Conservation (phyloP, 2,329 filamentous ascomycete species). For the Colletotrichum liriopes region DNA sequence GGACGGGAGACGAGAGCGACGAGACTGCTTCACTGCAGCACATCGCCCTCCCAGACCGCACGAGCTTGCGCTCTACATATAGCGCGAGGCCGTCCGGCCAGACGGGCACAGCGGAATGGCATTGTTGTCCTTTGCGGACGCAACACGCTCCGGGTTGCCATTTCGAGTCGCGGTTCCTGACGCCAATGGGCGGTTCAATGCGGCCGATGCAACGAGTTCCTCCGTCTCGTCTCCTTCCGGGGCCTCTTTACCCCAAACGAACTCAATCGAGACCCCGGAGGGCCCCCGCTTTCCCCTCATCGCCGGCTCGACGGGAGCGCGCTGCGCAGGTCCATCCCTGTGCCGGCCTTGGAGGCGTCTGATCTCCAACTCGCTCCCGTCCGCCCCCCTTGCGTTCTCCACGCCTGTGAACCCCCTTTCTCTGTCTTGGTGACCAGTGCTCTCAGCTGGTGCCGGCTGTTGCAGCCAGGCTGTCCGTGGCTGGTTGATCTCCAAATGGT, state of each 20-base stretch:
- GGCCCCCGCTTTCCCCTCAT: constrained; percentile 28
- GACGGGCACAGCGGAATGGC: constrained; percentile 39
- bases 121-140: constrained; percentile 53
- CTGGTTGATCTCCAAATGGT: neutral
- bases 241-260: neutral
- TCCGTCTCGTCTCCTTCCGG: constrained; percentile 11
- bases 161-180: constrained; percentile 41
- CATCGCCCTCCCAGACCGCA: neutral
- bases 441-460: neutral
- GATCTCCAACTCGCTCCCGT: neutral
- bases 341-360: neutral
- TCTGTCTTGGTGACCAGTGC: neutral
- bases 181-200: constrained; percentile 12
- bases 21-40: neutral
- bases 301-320: constrained; percentile 32
- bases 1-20: neutral
- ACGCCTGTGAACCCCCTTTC: neutral
- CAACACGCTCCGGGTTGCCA: constrained; percentile 49
- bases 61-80: constrained; percentile 10
- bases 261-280: neutral
- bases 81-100: constrained; percentile 23
- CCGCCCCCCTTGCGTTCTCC: neutral
- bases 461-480: accelerated
- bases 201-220: constrained; percentile 9
- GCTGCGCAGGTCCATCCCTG: neutral